Base-by-base conservation (phyloP, 192 early-diverging fungal genomes). In the Umbelopsis isabellina region DNA sequence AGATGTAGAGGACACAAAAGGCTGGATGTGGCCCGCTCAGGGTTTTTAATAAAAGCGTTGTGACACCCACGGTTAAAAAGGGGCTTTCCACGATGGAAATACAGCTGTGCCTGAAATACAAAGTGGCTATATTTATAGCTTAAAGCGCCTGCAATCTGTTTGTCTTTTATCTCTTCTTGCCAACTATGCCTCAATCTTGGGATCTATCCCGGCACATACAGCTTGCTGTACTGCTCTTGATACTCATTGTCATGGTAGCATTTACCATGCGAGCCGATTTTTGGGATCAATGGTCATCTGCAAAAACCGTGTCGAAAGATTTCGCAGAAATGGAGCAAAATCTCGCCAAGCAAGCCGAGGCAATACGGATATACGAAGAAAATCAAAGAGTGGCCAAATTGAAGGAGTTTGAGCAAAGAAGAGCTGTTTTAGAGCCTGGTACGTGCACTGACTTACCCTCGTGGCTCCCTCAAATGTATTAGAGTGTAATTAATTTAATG, bases 11-110 rank as follows among this genome's bases (percentile, higher is more conserved):
- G 89, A 91, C 68, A 70, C 79, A 30, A 85, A 78, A 71, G 85
- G 83, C 20, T 92, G 90, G 90, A 86, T 91, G 87, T 89, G 88
- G 86, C 91, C 91, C n/a, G 76, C 81, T 9, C 80, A 92, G 70
- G 91, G 91, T 16, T 71, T 58, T 49, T 90, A 73, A 70, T 33
- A 52, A 23, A 41, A 27, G 51, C 51, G 25, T 52, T 52, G 51
- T 52, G 21, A 13, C 51, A 52, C 51, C 51, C 51, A 52, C 25
- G 51, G 0, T n/a, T n/a, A 25, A 33, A 41, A 41, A 3, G 37
- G 37, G 37, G 37, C 37, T 41, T 41, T 6, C 37, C 6, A 4
- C 37, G 7, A 41, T 41, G 5, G 25, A 6, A 30, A 35, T n/a
- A 35, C 48, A 49, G 53, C 55, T 61, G 55, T 61, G 30, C 55